A percentile compares a stretch with the other conserved stretches of the same genome.
phyloP scores from a whole-genome alignment of 2,329 filamentous ascomycete species.

The Cladosporium colombiae region DNA sequence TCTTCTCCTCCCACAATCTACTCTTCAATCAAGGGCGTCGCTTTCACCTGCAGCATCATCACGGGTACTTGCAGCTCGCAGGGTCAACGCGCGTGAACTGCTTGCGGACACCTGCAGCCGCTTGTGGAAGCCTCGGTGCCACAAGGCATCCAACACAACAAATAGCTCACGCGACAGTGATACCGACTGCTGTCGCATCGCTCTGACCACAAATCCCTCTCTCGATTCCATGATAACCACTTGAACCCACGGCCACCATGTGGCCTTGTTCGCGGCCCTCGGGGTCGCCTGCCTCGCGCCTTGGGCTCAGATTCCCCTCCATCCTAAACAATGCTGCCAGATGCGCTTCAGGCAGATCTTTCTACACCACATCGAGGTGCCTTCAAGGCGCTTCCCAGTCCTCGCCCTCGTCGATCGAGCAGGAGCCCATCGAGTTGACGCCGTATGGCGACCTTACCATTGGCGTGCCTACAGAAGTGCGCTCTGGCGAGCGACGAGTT shows the following conservation, averaged over 20 bases:
- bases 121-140: neutral
- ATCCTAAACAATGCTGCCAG: conserved; percentile 17
- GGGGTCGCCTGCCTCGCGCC: conserved; percentile 27
- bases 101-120: conserved; percentile 12
- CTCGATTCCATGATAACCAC: conserved; percentile 27
- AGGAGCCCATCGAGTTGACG: conserved; percentile 32
- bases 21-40: neutral
- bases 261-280: conserved; percentile 34
- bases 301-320: conserved; percentile 16
- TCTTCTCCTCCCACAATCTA: neutral
- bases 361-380: conserved; percentile 25
- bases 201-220: neutral
- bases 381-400: conserved; percentile 26
- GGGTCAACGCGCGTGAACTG: neutral
- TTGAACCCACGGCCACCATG: conserved; percentile 23
- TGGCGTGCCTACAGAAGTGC: conserved; percentile 78
- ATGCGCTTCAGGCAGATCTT: conserved; percentile 25
- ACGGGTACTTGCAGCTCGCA: conserved; percentile 4
- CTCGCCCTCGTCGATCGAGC: conserved; percentile 10
- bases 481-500: conserved; percentile 75
- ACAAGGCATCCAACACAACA: neutral
- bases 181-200: neutral
- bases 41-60: neutral
- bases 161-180: conserved; percentile 8
- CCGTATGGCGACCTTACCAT: conserved; percentile 75